Evolutionary conservation across 2,329 filamentous ascomycete species (phyloP).

Genomic region (Zymoseptoria passerinii): DNA sequence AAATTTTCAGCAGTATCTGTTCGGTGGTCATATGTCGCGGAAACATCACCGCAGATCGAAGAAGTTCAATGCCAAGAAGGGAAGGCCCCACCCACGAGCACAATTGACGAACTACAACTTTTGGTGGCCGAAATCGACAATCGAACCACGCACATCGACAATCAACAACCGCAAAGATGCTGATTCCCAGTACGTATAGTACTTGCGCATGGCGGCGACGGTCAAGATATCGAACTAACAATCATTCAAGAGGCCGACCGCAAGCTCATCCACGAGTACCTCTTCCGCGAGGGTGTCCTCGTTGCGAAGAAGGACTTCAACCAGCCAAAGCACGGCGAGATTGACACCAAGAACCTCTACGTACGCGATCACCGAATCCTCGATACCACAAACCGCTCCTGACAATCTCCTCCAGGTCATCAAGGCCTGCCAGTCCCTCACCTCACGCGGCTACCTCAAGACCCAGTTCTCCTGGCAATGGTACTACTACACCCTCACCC

Average conservation of each 20-base stretch:
- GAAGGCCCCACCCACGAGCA: background rate
- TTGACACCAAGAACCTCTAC: conserved; percentile 99
- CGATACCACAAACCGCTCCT: background rate
- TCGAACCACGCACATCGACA: background rate
- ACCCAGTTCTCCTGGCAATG: conserved; percentile 99
- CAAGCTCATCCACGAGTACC: conserved; percentile 99
- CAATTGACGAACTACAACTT: background rate
- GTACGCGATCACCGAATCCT: conserved; percentile 37
- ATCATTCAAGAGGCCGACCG: conserved; percentile 91
- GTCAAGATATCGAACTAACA: background rate
- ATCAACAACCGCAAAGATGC: background rate
- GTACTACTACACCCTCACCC: conserved; percentile 99
- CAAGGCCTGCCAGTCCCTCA: conserved; percentile 98
- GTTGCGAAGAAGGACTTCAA: conserved; percentile 99
- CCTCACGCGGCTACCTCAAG: conserved; percentile 97
- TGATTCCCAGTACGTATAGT: background rate
- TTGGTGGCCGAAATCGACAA: background rate
- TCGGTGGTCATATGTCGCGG: background rate
- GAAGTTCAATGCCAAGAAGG: background rate
- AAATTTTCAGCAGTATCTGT: background rate
- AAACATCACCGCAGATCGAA: background rate
- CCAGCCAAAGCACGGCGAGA: conserved; percentile 92
- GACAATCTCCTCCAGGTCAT: conserved; percentile 51
- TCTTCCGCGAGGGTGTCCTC: conserved; percentile 79
- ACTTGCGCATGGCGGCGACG: background rate